Evolutionary conservation across 805 yeast genomes (phyloP), one percentile per base, ranked within the genome.

Genomic region (Yueomyces sinensis): DNA sequence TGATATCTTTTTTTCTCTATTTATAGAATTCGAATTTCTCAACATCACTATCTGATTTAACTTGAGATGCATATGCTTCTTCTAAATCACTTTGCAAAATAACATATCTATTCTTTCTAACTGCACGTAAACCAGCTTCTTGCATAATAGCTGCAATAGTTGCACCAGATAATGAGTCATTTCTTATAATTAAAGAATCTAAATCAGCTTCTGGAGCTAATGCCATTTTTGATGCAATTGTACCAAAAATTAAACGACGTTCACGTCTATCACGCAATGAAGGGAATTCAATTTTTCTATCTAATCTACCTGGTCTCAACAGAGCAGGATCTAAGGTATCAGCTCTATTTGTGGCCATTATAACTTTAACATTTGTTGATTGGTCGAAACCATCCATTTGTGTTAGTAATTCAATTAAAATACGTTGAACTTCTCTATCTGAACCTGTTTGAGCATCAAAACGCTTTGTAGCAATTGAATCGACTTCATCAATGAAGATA

Each of bases 341-440:
- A n/a, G 95, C 95, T 65, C 99, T 81, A 63, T 91, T 91, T 11
- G 99, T 91, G 29, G 99, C 98, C 99, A 91, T 91, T 43, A 91
- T 91, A 27, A 91, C 96, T 65, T 91, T 91, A 35, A 91, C 98
- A 43, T 86, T 87, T 5, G 95, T 75, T 2, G 81, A 66, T 65
- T 91, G 98, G 56, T 91, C 99, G 50, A 91, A 91, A 33, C 99
- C 99, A 62, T 91, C 99, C 99, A 91, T 91, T 65, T 91, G 99
- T 50, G 93, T 91, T 51, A 91, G 70, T 54, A 91, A 69, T 65
- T 91, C 99, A 54, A 91, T 78, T 59, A 91, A 68, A 46, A 89
- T 91, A 66, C 99, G 83, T 65, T 91, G 99, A 36, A 91, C 98
- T 65, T 91, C 99, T 62, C 98, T 77, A 63, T 91, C 99, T 25